These are phyloP conservation scores for Neoscytalidium dimidiatum DNA, from an alignment of 2,329 filamentous ascomycete genomes.

Conservation along the genomic window DNA sequence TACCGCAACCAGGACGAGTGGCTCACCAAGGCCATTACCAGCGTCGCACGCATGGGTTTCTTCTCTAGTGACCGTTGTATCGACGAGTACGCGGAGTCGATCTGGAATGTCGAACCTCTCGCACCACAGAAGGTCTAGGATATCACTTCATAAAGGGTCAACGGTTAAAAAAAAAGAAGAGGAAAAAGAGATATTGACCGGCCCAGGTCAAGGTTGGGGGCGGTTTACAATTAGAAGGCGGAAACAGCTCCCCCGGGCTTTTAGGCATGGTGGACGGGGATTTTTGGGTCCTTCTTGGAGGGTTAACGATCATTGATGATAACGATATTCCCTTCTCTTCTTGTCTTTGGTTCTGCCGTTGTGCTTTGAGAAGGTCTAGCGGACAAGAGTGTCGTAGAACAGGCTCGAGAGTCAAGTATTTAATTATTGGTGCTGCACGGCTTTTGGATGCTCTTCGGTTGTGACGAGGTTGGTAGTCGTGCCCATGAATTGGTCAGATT, in stretches of 20 bases:
- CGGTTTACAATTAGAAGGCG: not conserved
- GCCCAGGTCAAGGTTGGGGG: not conserved
- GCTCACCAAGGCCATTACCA: slow-evolving; percentile 85
- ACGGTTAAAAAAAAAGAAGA: not conserved
- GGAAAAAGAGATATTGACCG: not conserved
- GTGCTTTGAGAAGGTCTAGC: not conserved
- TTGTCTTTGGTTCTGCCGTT: not conserved
- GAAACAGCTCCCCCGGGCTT: not conserved
- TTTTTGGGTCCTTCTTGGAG: not conserved
- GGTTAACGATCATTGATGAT: slow-evolving; percentile 8
- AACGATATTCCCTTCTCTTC: not conserved
- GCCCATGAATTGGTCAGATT: too few species aligned
- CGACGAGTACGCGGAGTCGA: slow-evolving; percentile 93
- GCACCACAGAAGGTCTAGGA: slow-evolving; percentile 37
- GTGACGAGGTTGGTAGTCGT: too few species aligned
- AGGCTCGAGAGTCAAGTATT: not conserved
- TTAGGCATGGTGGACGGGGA: not conserved
- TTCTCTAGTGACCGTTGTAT: slow-evolving; percentile 95
- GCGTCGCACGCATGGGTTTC: slow-evolving; percentile 94
- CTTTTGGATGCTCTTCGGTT: not conserved
- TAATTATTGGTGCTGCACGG: not conserved
- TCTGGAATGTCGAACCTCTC: slow-evolving; percentile 94
- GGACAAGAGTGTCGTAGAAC: slow-evolving; percentile 4
- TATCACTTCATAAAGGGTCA: not conserved
- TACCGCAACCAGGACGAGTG: slow-evolving; percentile 92